phyloP scores from a whole-genome alignment of 371 early-diverging fungal species.

The Paraphysoderma sedebokerense region DNA sequence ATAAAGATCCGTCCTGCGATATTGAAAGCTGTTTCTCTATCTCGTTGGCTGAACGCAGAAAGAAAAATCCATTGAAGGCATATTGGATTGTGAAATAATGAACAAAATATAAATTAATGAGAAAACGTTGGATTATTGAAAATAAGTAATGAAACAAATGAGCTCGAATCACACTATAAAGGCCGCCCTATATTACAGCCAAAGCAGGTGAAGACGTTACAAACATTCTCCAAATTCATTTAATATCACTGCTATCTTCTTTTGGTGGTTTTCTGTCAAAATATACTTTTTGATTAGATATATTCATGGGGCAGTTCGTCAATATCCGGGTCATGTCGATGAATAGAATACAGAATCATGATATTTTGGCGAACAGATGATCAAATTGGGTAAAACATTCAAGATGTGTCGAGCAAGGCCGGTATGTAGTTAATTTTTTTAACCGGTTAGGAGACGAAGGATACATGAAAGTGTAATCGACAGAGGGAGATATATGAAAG shows the following conservation, averaged over 20 bases:
- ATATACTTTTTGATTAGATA: too few species aligned
- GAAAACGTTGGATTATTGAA: background rate
- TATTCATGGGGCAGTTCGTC: too few species aligned
- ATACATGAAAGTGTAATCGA: background rate
- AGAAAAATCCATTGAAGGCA: background rate
- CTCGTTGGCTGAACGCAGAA: constrained; percentile 41
- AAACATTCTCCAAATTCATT: constrained; percentile 34
- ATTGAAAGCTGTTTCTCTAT: constrained; percentile 82
- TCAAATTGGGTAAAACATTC: too few species aligned
- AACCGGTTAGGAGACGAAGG: too few species aligned
- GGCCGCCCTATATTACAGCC: constrained; percentile 63
- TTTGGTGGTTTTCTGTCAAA: constrained; percentile 74
- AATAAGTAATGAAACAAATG: background rate
- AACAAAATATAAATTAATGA: background rate
- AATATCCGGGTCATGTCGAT: too few species aligned
- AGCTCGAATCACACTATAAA: constrained; percentile 3
- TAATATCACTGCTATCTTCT: constrained; percentile 87
- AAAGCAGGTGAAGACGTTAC: background rate
- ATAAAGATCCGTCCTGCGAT: constrained; percentile 54
- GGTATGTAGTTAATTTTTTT: too few species aligned
- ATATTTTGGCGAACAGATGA: background rate
- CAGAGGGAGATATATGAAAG: background rate
- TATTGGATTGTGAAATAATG: background rate
- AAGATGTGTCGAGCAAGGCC: too few species aligned
- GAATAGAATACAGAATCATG: background rate